Conservation (phyloP, 495 filamentous ascomycete genomes). For the Podospora australis region DNA sequence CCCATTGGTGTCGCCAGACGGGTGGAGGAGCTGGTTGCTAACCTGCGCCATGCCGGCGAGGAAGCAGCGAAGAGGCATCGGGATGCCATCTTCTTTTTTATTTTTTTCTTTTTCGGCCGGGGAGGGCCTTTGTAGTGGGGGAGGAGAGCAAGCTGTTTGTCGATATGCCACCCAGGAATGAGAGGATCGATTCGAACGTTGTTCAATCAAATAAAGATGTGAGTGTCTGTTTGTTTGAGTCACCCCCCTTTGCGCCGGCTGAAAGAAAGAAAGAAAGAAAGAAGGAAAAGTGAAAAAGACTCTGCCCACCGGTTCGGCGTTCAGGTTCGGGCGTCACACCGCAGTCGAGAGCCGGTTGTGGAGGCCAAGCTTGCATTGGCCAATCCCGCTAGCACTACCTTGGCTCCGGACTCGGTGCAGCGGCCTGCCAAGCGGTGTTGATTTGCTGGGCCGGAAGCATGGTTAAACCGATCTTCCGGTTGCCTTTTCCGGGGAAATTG, state of each 20-base stretch:
- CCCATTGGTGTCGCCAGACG: slow-evolving; percentile 16
- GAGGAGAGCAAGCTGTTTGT: no score
- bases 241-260: no score
- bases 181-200: no score
- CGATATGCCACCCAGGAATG: no score
- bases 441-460: background rate
- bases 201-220: no score
- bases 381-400: slow-evolving; percentile 12
- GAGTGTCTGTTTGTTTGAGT: no score
- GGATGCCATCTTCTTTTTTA: slow-evolving; percentile 35
- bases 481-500: background rate
- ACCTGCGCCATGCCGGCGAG: no score
- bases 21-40: slow-evolving; percentile 18
- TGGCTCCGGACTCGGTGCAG: slow-evolving; percentile 13
- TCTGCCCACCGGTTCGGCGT: slow-evolving; percentile 6
- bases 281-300: slow-evolving; percentile 18
- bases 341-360: slow-evolving; percentile 11
- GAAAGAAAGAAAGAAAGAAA: slow-evolving; percentile 3
- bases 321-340: slow-evolving; percentile 7
- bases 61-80: slow-evolving; percentile 33
- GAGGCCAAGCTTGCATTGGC: slow-evolving; percentile 18
- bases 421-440: background rate
- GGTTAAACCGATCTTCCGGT: background rate
- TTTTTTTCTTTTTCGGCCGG: slow-evolving; percentile 18
- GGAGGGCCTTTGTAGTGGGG: slow-evolving; percentile 6